Evolutionary conservation across 2,329 filamentous ascomycete species (phyloP).

Genomic region (Anthostomella pinea): DNA sequence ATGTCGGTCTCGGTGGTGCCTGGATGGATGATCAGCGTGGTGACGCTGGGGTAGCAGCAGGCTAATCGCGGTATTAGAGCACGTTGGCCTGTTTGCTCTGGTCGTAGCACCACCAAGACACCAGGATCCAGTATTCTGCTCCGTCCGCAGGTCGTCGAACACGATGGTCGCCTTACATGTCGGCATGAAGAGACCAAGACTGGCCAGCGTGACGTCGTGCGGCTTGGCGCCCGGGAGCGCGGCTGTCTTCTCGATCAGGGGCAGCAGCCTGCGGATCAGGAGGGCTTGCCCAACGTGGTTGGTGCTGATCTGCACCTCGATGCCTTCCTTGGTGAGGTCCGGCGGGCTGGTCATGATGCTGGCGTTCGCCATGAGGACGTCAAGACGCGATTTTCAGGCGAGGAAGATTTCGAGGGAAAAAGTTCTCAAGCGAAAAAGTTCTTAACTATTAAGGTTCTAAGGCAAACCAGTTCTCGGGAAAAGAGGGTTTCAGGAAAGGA

Average conservation of each 20-base stretch:
- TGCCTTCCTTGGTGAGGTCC: constrained; percentile 36
- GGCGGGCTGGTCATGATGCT: constrained; percentile 37
- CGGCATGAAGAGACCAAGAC: too few relatives aligned
- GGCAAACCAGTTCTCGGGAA: too few relatives aligned
- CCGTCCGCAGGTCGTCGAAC: constrained; percentile 14
- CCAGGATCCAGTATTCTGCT: constrained; percentile 9
- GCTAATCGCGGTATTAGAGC: constrained; percentile 31
- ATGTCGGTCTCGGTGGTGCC: constrained; percentile 28
- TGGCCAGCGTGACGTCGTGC: constrained; percentile 12
- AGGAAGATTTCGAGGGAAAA: too few relatives aligned
- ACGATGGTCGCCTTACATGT: too few relatives aligned
- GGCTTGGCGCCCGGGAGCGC: constrained; percentile 9
- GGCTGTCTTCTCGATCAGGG: constrained; percentile 8
- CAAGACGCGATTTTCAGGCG: too few relatives aligned
- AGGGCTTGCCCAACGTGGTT: constrained; percentile 43
- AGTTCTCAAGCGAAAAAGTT: too few relatives aligned
- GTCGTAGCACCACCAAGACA: constrained; percentile 25
- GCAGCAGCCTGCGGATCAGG: constrained; percentile 27
- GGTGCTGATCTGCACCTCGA: constrained; percentile 41
- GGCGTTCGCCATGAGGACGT: constrained; percentile 42
- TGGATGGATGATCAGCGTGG: constrained; percentile 26
- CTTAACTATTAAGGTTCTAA: too few relatives aligned
- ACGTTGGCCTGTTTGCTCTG: constrained; percentile 37
- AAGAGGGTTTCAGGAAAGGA: too few relatives aligned
- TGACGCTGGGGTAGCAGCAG: constrained; percentile 25